Conservation (phyloP, 306 rosid genomes). For the Medicago arabica region DNA sequence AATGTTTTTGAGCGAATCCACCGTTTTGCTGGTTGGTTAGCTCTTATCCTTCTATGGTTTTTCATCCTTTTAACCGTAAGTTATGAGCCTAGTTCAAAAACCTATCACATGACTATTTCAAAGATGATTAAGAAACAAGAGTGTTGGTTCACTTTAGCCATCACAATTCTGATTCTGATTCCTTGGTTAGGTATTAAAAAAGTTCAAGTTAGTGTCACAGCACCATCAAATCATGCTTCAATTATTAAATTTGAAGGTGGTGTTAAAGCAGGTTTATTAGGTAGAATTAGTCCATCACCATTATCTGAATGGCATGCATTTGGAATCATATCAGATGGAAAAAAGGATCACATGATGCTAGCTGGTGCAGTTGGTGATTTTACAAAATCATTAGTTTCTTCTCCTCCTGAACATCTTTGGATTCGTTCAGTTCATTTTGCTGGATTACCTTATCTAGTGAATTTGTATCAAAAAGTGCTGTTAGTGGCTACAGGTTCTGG, state of each 20-base stretch:
- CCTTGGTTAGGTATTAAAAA: constrained; percentile 66
- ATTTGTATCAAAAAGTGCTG: constrained; percentile 59
- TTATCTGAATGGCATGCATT: constrained; percentile 81
- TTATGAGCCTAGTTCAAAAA: constrained; percentile 48
- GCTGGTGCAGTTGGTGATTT: constrained; percentile 80
- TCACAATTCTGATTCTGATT: constrained; percentile 53
- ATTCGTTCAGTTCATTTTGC: constrained; percentile 60
- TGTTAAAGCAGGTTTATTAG: constrained; percentile 62
- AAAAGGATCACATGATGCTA: constrained; percentile 63
- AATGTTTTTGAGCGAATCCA: constrained; percentile 68
- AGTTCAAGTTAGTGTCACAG: constrained; percentile 46
- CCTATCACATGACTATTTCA: constrained; percentile 40
- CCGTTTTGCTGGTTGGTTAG: constrained; percentile 71
- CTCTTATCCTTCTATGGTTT: constrained; percentile 61
- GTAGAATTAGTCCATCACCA: constrained; percentile 68
- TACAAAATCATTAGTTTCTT: constrained; percentile 56
- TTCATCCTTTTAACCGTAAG: constrained; percentile 50
- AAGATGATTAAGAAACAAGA: constrained; percentile 51
- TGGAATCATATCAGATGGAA: constrained; percentile 69
- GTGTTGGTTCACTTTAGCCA: constrained; percentile 60
- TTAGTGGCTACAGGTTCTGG: constrained; percentile 83
- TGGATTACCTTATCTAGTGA: constrained; percentile 67
- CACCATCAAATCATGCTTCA: constrained; percentile 66
- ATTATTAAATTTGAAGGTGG: constrained; percentile 66
- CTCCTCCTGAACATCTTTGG: constrained; percentile 67